Conservation (phyloP, 1,139 yeast species). For the Yamadazyma songkhlaensis region DNA sequence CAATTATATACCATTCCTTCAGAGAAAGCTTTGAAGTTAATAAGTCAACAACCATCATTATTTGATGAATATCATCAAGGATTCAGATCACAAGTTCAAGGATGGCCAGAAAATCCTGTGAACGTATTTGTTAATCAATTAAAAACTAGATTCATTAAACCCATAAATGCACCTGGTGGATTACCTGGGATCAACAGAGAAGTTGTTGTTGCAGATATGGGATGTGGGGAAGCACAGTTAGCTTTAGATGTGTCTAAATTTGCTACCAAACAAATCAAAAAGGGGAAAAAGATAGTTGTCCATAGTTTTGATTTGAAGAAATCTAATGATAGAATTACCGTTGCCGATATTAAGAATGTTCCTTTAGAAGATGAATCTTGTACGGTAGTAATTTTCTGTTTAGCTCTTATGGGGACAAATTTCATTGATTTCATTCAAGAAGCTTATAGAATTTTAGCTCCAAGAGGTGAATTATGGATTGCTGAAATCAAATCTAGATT, state of each 20-base stretch:
- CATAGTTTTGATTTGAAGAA: conserved; percentile 90
- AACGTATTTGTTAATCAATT: conserved; percentile 79
- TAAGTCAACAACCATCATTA: conserved; percentile 78
- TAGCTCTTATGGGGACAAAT: conserved; percentile 96
- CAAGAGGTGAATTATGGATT: conserved; percentile 94
- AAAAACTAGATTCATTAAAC: conserved; percentile 55
- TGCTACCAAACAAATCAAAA: conserved; percentile 35
- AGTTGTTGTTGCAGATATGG: conserved; percentile 93
- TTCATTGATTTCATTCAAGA: conserved; percentile 88
- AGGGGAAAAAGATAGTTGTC: conserved; percentile 51
- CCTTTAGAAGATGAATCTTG: conserved; percentile 79
- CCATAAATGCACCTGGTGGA: conserved; percentile 93
- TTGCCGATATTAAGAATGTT: conserved; percentile 89
- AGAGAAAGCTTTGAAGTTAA: conserved; percentile 67
- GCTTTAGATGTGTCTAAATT: conserved; percentile 62
- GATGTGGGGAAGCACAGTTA: conserved; percentile 95
- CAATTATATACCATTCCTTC: conserved; percentile 86
- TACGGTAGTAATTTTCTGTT: conserved; percentile 83
- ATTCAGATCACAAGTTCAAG: conserved; percentile 87
- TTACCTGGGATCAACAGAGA: conserved; percentile 64
- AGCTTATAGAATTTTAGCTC: conserved; percentile 82
- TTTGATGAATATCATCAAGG: conserved; percentile 96
- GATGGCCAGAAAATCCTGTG: conserved; percentile 99
- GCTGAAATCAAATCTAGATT: conserved; percentile 96
- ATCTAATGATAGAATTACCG: conserved; percentile 84